Evolutionary conservation across 495 filamentous ascomycete species (phyloP).

Genomic region (Tetracladium setigerum): DNA sequence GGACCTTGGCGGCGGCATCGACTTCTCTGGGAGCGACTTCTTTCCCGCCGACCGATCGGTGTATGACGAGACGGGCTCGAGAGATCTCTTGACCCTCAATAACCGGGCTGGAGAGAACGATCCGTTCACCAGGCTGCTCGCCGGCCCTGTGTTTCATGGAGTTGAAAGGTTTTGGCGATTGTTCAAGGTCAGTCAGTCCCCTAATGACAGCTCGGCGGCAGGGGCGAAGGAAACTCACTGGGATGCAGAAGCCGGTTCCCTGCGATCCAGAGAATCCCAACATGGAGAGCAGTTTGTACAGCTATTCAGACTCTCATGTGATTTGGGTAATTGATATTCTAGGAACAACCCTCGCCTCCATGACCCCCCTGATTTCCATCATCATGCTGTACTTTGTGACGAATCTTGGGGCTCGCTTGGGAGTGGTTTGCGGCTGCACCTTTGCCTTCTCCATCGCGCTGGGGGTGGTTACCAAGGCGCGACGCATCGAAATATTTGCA

Average conservation of each 20-base stretch:
- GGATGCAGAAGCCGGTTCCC: constrained; percentile 1
- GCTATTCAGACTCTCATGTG: constrained; percentile 3
- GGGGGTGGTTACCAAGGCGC: background rate
- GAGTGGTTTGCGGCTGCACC: background rate
- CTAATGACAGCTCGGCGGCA: too few relatives aligned
- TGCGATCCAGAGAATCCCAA: background rate
- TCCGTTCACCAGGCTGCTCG: background rate
- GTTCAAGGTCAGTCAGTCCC: constrained; percentile 1
- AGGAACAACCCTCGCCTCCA: background rate
- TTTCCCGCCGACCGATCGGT: background rate
- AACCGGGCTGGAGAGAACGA: constrained; percentile 2
- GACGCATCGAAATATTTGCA: constrained; percentile 6
- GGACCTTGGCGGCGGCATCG: background rate
- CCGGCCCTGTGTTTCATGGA: constrained; percentile 1
- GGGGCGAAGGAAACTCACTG: background rate
- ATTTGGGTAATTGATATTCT: background rate
- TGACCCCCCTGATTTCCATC: constrained; percentile 1
- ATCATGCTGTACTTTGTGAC: constrained; percentile 2
- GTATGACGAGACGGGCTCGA: background rate
- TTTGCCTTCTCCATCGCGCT: background rate
- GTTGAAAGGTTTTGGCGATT: background rate
- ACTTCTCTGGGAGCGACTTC: background rate
- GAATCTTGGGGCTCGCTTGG: background rate
- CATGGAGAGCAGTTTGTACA: background rate
- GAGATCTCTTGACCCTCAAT: background rate